These are phyloP conservation scores for Hypoxylon perforatum DNA, from an alignment of 495 filamentous ascomycete genomes.

Conservation along the genomic window DNA sequence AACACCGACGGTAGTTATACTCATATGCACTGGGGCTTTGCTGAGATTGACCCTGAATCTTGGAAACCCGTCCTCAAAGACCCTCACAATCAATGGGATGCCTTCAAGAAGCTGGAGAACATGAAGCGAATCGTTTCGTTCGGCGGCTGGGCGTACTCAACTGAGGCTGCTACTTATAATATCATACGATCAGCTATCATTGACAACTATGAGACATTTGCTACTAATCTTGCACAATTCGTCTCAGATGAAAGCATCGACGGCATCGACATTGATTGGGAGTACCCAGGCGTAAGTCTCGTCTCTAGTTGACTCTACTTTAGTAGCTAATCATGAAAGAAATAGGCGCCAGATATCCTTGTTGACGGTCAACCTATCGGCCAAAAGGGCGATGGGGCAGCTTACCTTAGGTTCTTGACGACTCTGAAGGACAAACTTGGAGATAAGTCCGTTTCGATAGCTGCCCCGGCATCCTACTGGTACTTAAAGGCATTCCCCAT, in stretches of 20 bases:
- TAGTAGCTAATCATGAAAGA: background rate
- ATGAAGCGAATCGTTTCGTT: conserved; percentile 51
- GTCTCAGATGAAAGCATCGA: conserved; percentile 47
- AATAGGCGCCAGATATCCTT: conserved; percentile 38
- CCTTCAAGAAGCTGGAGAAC: conserved; percentile 29
- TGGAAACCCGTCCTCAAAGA: conserved; percentile 22
- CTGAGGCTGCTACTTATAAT: conserved; percentile 15
- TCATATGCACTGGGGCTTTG: conserved; percentile 49
- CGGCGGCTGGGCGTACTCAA: conserved; percentile 52
- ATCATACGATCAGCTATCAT: conserved; percentile 40
- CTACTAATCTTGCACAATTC: conserved; percentile 42
- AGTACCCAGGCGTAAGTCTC: conserved; percentile 47
- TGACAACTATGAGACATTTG: conserved; percentile 39
- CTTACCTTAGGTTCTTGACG: conserved; percentile 37
- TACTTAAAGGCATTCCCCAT: conserved; percentile 60
- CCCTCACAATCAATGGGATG: conserved; percentile 31
- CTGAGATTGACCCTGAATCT: conserved; percentile 16
- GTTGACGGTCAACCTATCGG: conserved; percentile 27
- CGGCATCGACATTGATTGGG: conserved; percentile 52
- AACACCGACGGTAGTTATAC: conserved; percentile 22
- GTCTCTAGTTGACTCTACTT: background rate
- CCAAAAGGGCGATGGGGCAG: conserved; percentile 16
- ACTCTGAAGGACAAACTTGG: conserved; percentile 21
- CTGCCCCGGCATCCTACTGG: conserved; percentile 50
- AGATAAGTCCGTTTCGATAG: conserved; percentile 44